A percentile compares a stretch with the other conserved stretches of the same genome.
These are phyloP conservation scores for Teunomyces barrocoloradensis DNA, from an alignment of 805 yeast genomes.

Conservation along the genomic window DNA sequence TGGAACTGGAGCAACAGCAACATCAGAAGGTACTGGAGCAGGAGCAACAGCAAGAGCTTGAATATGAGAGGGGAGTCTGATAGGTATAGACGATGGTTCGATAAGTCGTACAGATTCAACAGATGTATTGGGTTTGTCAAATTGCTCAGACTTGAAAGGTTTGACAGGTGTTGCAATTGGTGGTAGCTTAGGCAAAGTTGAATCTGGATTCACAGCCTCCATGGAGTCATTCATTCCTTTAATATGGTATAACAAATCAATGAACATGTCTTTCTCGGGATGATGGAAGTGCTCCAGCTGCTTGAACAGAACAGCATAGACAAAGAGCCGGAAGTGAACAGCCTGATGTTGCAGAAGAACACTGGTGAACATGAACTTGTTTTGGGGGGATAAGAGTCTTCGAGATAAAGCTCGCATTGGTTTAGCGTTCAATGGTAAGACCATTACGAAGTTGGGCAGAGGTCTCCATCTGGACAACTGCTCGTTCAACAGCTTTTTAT, in stretches of 20 bases:
- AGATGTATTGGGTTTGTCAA: not conserved
- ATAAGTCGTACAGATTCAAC: not conserved
- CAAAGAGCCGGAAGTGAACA: not conserved
- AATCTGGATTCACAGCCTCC: no score
- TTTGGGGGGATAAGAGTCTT: no score
- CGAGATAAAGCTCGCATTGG: no score
- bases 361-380: no score
- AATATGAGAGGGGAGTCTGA: not conserved
- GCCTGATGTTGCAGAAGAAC: not conserved
- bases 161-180: no score
- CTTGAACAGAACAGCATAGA: not conserved
- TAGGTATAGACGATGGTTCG: not conserved
- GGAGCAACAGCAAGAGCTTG: not conserved
- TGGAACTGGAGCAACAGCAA: not conserved
- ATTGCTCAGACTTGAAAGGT: not conserved
- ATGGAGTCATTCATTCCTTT: no score
- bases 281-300: not conserved
- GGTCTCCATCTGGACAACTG: no score
- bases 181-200: no score
- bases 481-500: no score
- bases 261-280: not conserved
- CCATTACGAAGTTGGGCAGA: no score
- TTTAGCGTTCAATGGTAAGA: no score
- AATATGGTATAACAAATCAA: not conserved
- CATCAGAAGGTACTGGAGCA: no score